These are phyloP conservation scores for Peronospora destructor DNA, from an alignment of 352 stramenopile genomes.

Conservation along the genomic window DNA sequence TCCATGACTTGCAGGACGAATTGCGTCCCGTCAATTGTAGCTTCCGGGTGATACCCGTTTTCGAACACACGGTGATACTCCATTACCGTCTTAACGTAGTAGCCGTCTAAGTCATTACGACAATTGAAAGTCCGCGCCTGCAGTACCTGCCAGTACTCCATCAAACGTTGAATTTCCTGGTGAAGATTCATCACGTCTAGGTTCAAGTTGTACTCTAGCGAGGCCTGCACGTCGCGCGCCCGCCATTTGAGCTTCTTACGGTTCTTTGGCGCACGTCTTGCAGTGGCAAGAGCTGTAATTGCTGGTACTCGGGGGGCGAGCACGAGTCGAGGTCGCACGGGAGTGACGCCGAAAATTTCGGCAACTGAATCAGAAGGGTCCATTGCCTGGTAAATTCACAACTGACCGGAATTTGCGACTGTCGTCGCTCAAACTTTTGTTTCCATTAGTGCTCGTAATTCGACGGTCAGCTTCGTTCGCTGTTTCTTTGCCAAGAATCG, in stretches of 20 bases:
- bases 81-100: conserved; percentile 38
- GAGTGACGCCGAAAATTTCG: conserved; percentile 17
- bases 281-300: conserved; percentile 14
- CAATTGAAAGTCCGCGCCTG: conserved; percentile 30
- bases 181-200: conserved; percentile 42
- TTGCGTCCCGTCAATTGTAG: conserved; percentile 18
- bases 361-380: conserved; percentile 5
- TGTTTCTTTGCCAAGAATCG: conserved; percentile 7
- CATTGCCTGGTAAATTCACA: conserved; percentile 8
- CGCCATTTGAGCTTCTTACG: conserved; percentile 50
- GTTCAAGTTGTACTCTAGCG: conserved; percentile 51
- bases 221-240: conserved; percentile 46
- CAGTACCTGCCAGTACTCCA: conserved; percentile 28
- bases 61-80: conserved; percentile 59
- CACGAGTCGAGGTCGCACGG: conserved; percentile 10
- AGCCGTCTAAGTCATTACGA: conserved; percentile 36
- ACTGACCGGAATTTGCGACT: conserved; percentile 9
- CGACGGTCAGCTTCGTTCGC: conserved; percentile 19
- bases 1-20: conserved; percentile 47
- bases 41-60: conserved; percentile 35
- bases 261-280: conserved; percentile 1
- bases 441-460: neutral
- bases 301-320: conserved; percentile 14
- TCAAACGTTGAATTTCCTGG: conserved; percentile 39
- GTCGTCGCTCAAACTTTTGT: neutral